Conservation (phyloP, 108 stramenopile genomes). For the Fragilariopsis cylindrus region DNA sequence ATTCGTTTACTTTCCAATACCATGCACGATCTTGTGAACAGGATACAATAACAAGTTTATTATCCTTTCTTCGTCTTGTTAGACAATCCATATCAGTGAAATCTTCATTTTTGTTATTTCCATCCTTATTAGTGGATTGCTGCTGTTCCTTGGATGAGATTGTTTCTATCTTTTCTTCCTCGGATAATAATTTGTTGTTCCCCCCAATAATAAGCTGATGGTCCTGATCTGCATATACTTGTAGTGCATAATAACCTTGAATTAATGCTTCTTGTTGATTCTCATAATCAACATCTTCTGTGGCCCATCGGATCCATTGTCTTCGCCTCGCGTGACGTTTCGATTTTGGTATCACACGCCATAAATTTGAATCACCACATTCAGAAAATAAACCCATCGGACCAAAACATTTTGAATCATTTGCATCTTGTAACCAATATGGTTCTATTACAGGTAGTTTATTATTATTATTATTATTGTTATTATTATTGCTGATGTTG, state of each 20-base stretch:
- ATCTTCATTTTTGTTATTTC: conserved; percentile 1
- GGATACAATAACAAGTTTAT: conserved; percentile 42
- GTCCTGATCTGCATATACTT: conserved; percentile 23
- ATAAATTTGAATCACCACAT: conserved; percentile 82
- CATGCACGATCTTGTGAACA: conserved; percentile 64
- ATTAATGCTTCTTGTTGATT: not conserved
- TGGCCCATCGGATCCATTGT: conserved; percentile 33
- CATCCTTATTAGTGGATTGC: not conserved
- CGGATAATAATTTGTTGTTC: not conserved
- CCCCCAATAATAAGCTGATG: not conserved
- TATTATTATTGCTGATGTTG: too few relatives aligned
- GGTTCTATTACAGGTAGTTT: conserved; percentile 28
- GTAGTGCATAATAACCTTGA: conserved; percentile 32
- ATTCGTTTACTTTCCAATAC: conserved; percentile 62
- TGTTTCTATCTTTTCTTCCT: not conserved
- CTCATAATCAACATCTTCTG: conserved; percentile 25
- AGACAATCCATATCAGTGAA: conserved; percentile 29
- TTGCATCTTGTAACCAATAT: conserved; percentile 70
- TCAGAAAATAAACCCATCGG: conserved; percentile 65
- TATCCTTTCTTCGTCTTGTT: conserved; percentile 28
- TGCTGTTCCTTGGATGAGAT: not conserved
- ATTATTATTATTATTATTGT: not conserved
- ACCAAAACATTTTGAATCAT: conserved; percentile 64
- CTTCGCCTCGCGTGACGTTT: conserved; percentile 26
- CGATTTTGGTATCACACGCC: conserved; percentile 45